Conservation (phyloP, 768 basidiomycete species). For the Cyathus striatus region DNA sequence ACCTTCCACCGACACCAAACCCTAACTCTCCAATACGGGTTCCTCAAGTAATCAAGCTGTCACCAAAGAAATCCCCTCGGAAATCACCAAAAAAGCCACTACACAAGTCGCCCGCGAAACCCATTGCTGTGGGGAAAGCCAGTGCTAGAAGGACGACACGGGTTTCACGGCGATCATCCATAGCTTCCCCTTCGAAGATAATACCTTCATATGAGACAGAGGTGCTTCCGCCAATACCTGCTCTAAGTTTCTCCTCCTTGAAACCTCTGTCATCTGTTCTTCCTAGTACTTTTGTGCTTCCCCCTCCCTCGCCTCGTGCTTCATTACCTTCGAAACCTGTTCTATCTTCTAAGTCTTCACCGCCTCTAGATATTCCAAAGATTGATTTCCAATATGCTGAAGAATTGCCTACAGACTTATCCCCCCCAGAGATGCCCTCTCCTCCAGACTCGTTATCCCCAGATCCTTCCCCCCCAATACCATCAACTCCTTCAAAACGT, state of each 20-base stretch:
- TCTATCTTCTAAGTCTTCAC: slow-evolving; percentile 20
- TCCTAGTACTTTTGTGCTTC: slow-evolving; percentile 70
- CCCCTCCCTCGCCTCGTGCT: slow-evolving; percentile 71
- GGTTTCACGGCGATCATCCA: slow-evolving; percentile 41
- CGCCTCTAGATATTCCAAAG: slow-evolving; percentile 12
- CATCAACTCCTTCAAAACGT: slow-evolving; percentile 27
- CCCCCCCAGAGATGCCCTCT: slow-evolving; percentile 1
- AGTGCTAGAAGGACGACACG: slow-evolving; percentile 40
- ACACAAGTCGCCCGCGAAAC: slow-evolving; percentile 11
- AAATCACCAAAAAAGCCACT: slow-evolving; percentile 23
- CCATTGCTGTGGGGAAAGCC: slow-evolving; percentile 41
- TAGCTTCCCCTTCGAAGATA: slow-evolving; percentile 26
- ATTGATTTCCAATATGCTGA: slow-evolving; percentile 6
- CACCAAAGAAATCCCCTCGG: slow-evolving; percentile 13
- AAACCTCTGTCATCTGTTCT: slow-evolving; percentile 45
- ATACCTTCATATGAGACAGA: slow-evolving; percentile 37
- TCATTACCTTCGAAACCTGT: slow-evolving; percentile 51
- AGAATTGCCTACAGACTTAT: slow-evolving; percentile 5
- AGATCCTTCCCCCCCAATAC: slow-evolving; percentile 12
- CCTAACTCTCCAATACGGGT: slow-evolving; percentile 15
- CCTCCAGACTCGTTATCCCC: slow-evolving; percentile 6
- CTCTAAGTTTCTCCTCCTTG: slow-evolving; percentile 25
- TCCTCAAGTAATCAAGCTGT: slow-evolving; percentile 9
- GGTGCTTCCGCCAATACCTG: slow-evolving; percentile 26
- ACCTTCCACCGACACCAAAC: slow-evolving; percentile 43